These are phyloP conservation scores for Ambrosia hybrid DNA, from an alignment of 140 eudicot species.

Conservation along the genomic window DNA sequence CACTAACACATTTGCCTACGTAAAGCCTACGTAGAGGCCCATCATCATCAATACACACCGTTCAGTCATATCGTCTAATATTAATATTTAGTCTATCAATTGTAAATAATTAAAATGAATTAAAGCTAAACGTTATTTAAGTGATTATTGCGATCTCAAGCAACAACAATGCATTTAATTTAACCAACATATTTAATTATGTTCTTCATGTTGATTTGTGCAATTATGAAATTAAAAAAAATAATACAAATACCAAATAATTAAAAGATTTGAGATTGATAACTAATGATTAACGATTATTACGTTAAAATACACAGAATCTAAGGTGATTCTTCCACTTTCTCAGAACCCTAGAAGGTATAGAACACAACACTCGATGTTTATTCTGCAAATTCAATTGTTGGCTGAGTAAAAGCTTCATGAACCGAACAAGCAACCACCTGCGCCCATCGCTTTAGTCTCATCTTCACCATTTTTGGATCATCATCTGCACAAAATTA, in stretches of 20 bases:
- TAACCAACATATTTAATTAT: not conserved
- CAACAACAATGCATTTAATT: not conserved
- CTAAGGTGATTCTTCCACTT: slow-evolving; percentile 19
- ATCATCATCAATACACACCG: too few species aligned
- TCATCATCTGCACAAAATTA: slow-evolving; percentile 32
- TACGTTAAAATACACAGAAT: slow-evolving; percentile 26
- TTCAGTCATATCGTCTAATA: too few species aligned
- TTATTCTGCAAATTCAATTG: slow-evolving; percentile 12
- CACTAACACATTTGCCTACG: too few species aligned
- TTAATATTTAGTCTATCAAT: too few species aligned
- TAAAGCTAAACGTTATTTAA: not conserved
- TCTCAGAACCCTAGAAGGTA: slow-evolving; percentile 20
- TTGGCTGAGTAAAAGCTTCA: slow-evolving; percentile 19
- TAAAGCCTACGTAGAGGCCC: too few species aligned
- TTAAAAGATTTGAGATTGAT: not conserved
- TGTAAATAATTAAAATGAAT: not conserved
- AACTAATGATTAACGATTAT: not conserved
- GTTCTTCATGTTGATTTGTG: not conserved
- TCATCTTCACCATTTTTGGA: slow-evolving; percentile 49
- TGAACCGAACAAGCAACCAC: slow-evolving; percentile 61
- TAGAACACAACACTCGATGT: not conserved
- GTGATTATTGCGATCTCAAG: not conserved
- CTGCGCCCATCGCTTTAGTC: slow-evolving; percentile 56
- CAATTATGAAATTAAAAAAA: not conserved
- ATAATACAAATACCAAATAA: not conserved